Evolutionary conservation across 257 asterid genomes (phyloP).

Genomic region (Nicotiana noctiflora): DNA sequence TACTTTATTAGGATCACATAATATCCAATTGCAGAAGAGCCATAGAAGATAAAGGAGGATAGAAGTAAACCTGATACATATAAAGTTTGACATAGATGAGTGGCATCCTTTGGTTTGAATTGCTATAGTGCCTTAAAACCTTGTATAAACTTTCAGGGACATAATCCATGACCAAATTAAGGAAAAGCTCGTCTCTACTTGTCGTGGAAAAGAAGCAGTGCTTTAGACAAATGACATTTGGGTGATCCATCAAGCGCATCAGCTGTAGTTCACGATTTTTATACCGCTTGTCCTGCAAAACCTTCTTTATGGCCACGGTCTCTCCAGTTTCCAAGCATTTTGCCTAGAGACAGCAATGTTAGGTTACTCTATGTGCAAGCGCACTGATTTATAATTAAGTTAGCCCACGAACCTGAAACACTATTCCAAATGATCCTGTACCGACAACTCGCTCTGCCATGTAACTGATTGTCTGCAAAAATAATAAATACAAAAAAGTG

Average conservation of each 20-base stretch:
- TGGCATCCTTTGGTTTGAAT: conserved; percentile 86
- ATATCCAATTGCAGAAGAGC: conserved; percentile 2
- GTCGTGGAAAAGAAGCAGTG: conserved; percentile 95
- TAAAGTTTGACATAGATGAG: conserved; percentile 84
- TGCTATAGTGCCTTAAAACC: conserved; percentile 75
- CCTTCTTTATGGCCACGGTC: conserved; percentile 71
- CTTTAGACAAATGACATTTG: conserved; percentile 71
- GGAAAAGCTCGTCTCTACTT: conserved; percentile 88
- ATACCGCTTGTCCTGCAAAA: conserved; percentile 81
- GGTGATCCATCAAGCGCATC: conserved; percentile 91
- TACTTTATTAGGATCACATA: conserved; percentile 6
- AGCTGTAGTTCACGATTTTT: conserved; percentile 91
- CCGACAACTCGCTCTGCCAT: conserved; percentile 98
- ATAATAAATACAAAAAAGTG: conserved; percentile 18
- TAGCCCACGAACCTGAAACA: conserved; percentile 61
- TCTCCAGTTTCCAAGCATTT: conserved; percentile 97
- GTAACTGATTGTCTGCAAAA: conserved; percentile 86
- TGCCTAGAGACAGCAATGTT: conserved; percentile 41
- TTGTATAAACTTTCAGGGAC: conserved; percentile 80
- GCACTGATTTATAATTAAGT: not conserved
- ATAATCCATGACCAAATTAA: conserved; percentile 90
- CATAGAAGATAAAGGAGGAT: conserved; percentile 4
- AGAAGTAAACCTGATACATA: conserved; percentile 62
- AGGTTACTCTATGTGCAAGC: conserved; percentile 14
- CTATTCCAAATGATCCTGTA: conserved; percentile 88